Conservation (phyloP, 352 stramenopile species). For the Phytophthora pini region DNA sequence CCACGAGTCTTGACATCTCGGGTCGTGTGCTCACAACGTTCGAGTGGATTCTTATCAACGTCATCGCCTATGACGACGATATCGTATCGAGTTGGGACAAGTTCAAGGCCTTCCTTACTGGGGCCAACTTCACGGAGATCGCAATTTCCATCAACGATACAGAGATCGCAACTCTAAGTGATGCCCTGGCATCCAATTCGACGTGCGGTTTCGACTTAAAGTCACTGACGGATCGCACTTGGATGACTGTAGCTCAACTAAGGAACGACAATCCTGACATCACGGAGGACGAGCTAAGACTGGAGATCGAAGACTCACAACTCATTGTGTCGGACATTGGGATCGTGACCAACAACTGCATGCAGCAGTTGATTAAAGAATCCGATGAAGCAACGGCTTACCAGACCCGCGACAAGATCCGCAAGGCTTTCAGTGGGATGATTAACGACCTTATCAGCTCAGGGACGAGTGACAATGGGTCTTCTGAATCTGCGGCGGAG, state of each 20-base stretch:
- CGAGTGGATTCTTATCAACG: background rate
- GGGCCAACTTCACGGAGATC: background rate
- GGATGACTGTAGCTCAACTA: background rate
- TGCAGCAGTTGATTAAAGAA: background rate
- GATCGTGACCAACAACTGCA: background rate
- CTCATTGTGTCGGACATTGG: slow-evolving; percentile 22
- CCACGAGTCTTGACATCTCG: background rate
- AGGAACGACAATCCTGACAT: background rate
- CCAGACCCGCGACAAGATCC: slow-evolving; percentile 40
- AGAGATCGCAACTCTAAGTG: slow-evolving; percentile 2
- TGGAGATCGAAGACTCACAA: slow-evolving; percentile 22
- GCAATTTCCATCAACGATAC: background rate
- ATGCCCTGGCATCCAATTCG: slow-evolving; percentile 11
- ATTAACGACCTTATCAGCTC: slow-evolving; percentile 40
- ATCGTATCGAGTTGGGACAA: background rate
- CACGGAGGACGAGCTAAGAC: background rate
- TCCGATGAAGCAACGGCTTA: slow-evolving; percentile 15
- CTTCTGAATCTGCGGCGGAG: background rate
- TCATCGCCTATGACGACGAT: background rate
- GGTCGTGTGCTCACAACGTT: background rate
- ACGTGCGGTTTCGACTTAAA: background rate
- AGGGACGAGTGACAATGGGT: slow-evolving; percentile 18
- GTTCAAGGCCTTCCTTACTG: background rate
- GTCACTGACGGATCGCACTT: too few species aligned
- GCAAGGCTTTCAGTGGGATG: slow-evolving; percentile 37